Base-by-base conservation (phyloP, 208 protist genomes). In the Trypanosoma theileri region DNA sequence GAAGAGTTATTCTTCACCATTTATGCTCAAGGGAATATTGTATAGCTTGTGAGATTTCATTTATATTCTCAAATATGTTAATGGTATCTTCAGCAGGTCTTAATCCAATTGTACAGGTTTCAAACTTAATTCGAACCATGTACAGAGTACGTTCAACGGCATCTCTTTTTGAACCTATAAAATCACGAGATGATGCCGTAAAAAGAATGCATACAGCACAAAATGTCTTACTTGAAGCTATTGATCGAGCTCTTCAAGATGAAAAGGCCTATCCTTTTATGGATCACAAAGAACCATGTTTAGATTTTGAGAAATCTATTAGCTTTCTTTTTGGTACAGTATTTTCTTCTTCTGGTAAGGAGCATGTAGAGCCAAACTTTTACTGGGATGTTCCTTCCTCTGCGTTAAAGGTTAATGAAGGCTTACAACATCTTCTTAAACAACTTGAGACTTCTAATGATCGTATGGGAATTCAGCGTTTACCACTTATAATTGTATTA, bases 51-150 rank as follows among this genome's bases (percentile, higher is more conserved):
- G 86, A 96, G 72, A 84, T 89, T 12, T 73, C 85, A 41, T 91
- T 94, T 70, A 75, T 94, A 70, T 96, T 96, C 67, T 61, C 86
- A 35, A 96, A 96, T 80, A 94, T 96, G 88, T 58, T 93, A 71
- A 81, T 84, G 58, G 86, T 77, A 8, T 77, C 88, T 41, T 57
- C 74, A 42, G 70, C 85, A 51, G 81, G 80, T 21, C 85, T 93
- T 53, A 79, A 80, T 14, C 91, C 91, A n/a, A 91, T 96, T 67
- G 86, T 90, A 66, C 91, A 93, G 76, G 81, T 93, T 40, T 82
- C 66, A 35, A 82, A 89, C 66, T 71, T 96, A 26, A 87, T 94
- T 31, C 86, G 91, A 61, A 93, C 88, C 4, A 90, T 94, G 84
- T 79, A 77, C 17, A 87, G 89, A 71, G 65, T 92, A 9, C 88